Percentiles rank a stretch among this genome's conserved stretches.
These are phyloP conservation scores for Zygnema circumcarinatum DNA, from an alignment of 139 green algal genomes.

Conservation along the genomic window DNA sequence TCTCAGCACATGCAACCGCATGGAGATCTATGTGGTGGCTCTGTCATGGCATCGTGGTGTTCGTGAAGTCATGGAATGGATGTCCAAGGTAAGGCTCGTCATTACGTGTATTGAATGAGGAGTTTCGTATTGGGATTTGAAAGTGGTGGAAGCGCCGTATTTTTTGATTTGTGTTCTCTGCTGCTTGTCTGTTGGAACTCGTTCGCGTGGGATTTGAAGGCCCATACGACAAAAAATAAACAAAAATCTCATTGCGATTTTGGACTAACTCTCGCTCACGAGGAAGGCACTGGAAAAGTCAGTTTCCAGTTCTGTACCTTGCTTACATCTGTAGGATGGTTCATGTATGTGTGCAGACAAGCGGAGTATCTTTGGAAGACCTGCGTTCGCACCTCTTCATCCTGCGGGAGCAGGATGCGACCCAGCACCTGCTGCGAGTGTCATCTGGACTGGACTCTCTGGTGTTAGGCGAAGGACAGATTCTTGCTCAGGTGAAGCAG, in stretches of 20 bases:
- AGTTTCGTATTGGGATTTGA: no score
- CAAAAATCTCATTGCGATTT: no score
- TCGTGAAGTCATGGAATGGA: slow-evolving; percentile 97
- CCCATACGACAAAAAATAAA: no score
- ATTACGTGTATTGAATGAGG: not conserved
- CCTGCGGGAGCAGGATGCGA: slow-evolving; percentile 94
- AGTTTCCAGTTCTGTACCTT: no score
- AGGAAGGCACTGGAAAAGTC: no score
- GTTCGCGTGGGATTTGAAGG: no score
- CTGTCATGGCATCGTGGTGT: slow-evolving; percentile 93
- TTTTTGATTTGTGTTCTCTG: no score
- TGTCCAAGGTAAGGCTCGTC: slow-evolving; percentile 70
- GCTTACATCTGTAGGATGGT: no score
- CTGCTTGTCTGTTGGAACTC: no score
- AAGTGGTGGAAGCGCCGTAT: no score
- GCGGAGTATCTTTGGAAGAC: slow-evolving; percentile 89
- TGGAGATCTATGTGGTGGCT: slow-evolving; percentile 98
- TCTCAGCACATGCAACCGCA: slow-evolving; percentile 98
- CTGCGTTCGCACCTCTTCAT: slow-evolving; percentile 95
- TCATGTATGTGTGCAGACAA: slow-evolving; percentile 68
- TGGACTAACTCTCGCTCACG: no score
- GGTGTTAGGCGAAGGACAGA: slow-evolving; percentile 99
- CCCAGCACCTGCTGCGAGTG: slow-evolving; percentile 91
- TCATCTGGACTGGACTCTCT: slow-evolving; percentile 94
- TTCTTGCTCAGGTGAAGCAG: slow-evolving; percentile 94